phyloP scores from a whole-genome alignment of 371 early-diverging fungal species.

The Dichotomocladium elegans region DNA sequence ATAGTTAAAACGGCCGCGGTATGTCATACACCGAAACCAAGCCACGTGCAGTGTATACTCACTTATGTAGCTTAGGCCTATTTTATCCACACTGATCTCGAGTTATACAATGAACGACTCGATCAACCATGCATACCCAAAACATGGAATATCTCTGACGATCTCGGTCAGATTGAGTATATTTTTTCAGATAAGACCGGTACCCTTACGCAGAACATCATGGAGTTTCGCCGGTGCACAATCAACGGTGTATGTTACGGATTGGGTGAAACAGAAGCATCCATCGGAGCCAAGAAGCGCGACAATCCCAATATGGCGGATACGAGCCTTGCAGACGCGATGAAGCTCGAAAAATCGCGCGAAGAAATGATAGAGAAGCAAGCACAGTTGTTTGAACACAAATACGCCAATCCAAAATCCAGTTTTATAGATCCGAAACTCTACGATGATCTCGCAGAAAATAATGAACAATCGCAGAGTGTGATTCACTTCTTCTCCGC shows the following conservation, averaged over 20 bases:
- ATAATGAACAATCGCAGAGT: slow-evolving; percentile 37
- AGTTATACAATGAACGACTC: slow-evolving; percentile 80
- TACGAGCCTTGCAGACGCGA: slow-evolving; percentile 13
- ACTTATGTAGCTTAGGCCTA: slow-evolving; percentile 44
- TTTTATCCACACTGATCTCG: slow-evolving; percentile 81
- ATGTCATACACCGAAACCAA: too few relatives aligned
- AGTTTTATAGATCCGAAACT: slow-evolving; percentile 47
- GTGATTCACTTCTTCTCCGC: slow-evolving; percentile 72
- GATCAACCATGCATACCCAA: slow-evolving; percentile 83
- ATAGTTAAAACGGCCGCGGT: slow-evolving; percentile 75
- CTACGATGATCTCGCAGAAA: slow-evolving; percentile 31
- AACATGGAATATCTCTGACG: slow-evolving; percentile 86
- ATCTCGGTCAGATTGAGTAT: slow-evolving; percentile 89
- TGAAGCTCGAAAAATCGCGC: slow-evolving; percentile 33
- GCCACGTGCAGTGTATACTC: too few relatives aligned
- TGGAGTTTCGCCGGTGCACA: slow-evolving; percentile 80
- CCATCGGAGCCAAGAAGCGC: slow-evolving; percentile 34
- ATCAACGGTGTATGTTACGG: slow-evolving; percentile 84
- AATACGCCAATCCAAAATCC: slow-evolving; percentile 33
- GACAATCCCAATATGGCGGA: slow-evolving; percentile 28
- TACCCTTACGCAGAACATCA: slow-evolving; percentile 78
- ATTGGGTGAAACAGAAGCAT: slow-evolving; percentile 47
- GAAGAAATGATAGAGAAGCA: slow-evolving; percentile 40
- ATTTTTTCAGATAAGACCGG: slow-evolving; percentile 94
- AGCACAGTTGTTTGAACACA: slow-evolving; percentile 34